Conservation (phyloP, 2,329 filamentous ascomycete genomes). For the Cercospora zeina region DNA sequence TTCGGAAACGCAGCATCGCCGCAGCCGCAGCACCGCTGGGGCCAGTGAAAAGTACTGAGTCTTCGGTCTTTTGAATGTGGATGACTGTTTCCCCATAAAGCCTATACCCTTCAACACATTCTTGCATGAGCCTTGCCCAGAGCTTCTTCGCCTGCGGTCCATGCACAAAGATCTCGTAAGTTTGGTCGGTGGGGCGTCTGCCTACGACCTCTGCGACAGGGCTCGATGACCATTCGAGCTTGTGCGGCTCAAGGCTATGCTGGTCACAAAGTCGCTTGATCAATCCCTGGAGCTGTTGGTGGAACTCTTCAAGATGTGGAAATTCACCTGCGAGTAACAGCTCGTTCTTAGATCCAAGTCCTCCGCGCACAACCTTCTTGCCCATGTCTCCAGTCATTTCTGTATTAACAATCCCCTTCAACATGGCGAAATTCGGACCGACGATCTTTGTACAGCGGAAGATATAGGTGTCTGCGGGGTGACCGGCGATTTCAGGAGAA, state of each 20-base stretch:
- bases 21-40: neutral
- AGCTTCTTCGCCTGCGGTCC: slow-evolving; percentile 1
- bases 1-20: neutral
- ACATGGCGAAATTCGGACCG: neutral
- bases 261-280: neutral
- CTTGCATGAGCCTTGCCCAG: neutral
- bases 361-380: neutral
- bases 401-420: neutral
- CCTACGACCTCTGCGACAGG: neutral
- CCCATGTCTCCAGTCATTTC: no score
- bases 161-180: neutral
- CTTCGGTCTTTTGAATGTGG: neutral
- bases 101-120: neutral
- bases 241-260: neutral
- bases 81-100: neutral
- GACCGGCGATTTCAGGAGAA: neutral
- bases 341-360: neutral
- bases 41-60: neutral
- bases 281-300: neutral
- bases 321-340: neutral
- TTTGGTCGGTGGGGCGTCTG: neutral
- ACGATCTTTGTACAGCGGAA: neutral
- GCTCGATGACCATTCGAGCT: neutral
- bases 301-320: neutral
- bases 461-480: neutral